A percentile compares a stretch with the other conserved stretches of the same genome.
phyloP scores from a whole-genome alignment of 495 filamentous ascomycete genomes.

The Penicillium angulare region DNA sequence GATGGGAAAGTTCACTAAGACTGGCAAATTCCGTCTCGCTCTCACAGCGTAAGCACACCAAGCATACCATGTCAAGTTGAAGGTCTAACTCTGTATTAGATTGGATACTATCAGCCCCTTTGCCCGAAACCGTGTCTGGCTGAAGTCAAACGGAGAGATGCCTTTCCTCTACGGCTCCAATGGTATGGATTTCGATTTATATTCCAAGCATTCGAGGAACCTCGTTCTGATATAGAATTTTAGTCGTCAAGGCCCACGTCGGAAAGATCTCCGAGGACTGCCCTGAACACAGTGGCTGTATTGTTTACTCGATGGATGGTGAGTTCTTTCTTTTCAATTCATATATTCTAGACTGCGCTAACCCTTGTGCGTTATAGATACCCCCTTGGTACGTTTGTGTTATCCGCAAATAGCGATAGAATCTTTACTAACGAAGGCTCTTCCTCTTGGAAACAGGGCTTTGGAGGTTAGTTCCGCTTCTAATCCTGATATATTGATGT shows the following conservation, averaged over 20 bases:
- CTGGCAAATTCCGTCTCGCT: constrained; percentile 65
- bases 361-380: not conserved
- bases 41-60: constrained; percentile 21
- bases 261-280: not conserved
- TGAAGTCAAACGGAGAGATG: constrained; percentile 79
- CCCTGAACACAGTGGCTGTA: constrained; percentile 3
- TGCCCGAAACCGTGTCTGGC: constrained; percentile 88
- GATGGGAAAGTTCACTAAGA: constrained; percentile 70
- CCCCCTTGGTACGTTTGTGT: not conserved
- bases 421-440: not conserved
- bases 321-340: not conserved
- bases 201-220: constrained; percentile 32
- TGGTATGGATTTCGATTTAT: constrained; percentile 42
- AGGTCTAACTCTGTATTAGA: no score
- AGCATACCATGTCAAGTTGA: no score
- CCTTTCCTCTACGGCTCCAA: constrained; percentile 83
- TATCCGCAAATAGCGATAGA: not conserved
- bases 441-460: not conserved
- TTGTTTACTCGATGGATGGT: constrained; percentile 15
- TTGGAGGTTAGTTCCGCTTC: not conserved
- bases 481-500: not conserved
- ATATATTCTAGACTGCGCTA: not conserved
- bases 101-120: constrained; percentile 83
- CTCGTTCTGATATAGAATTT: not conserved
- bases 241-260: not conserved